phyloP scores from a whole-genome alignment of 805 yeast species.

The Spencermartinsiella europaea region DNA sequence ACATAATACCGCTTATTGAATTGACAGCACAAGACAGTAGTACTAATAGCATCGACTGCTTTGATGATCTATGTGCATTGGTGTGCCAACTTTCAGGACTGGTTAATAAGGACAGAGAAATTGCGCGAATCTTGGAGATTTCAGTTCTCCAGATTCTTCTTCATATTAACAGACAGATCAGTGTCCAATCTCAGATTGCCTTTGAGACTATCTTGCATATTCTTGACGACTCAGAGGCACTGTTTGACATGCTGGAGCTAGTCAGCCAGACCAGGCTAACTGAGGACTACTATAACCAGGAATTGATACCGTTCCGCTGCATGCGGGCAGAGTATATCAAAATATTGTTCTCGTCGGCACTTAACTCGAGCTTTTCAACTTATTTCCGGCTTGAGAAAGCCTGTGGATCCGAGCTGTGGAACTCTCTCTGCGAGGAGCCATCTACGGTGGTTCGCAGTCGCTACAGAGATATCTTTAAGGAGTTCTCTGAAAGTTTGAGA shows the following conservation, averaged over 20 bases:
- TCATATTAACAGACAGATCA: slow-evolving; percentile 1
- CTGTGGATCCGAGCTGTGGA: slow-evolving; percentile 10
- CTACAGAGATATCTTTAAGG: slow-evolving; percentile 6
- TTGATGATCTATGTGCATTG: slow-evolving; percentile 13
- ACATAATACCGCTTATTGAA: slow-evolving; percentile 8
- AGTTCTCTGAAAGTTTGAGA: slow-evolving; percentile 1
- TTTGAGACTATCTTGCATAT: slow-evolving; percentile 13
- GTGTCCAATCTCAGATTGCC: slow-evolving; percentile 12
- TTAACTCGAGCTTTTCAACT: background rate
- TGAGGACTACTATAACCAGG: slow-evolving; percentile 5
- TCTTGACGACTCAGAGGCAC: slow-evolving; percentile 4
- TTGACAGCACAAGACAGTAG: slow-evolving; percentile 1
- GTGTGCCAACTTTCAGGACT: slow-evolving; percentile 3
- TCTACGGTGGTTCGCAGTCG: slow-evolving; percentile 1
- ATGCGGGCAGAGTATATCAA: slow-evolving; percentile 15
- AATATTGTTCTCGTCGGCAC: slow-evolving; percentile 5
- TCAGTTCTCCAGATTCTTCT: slow-evolving; percentile 7
- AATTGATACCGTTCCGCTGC: slow-evolving; percentile 8
- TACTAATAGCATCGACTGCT: slow-evolving; percentile 12
- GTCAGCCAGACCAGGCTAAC: slow-evolving; percentile 7
- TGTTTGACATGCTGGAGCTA: background rate
- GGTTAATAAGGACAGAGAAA: background rate
- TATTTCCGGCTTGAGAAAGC: slow-evolving; percentile 1
- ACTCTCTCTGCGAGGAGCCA: slow-evolving; percentile 6
- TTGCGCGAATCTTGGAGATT: slow-evolving; percentile 1